These are phyloP conservation scores for Fusarium anthophilum DNA, from an alignment of 2,329 filamentous ascomycete genomes.

Conservation along the genomic window DNA sequence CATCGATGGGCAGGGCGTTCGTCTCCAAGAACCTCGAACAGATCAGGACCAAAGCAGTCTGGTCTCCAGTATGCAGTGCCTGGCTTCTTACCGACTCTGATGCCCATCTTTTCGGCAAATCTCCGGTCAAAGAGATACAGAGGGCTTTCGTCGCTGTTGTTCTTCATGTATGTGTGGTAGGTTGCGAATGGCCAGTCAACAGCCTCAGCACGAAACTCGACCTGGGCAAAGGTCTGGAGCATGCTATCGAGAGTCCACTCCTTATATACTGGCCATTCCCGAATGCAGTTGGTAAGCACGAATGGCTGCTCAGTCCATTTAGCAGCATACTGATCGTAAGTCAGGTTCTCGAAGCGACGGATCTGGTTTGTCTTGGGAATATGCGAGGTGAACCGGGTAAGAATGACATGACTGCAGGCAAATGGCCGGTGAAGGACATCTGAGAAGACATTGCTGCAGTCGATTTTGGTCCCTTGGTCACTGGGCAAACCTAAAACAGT, in stretches of 20 bases:
- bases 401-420: conserved; percentile 80
- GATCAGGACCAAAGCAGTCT: conserved; percentile 84
- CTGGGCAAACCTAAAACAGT: conserved; percentile 72
- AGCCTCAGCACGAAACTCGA: conserved; percentile 86
- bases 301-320: conserved; percentile 86
- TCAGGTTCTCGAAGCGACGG: conserved; percentile 72
- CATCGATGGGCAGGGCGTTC: conserved; percentile 89
- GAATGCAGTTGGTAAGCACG: conserved; percentile 83
- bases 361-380: conserved; percentile 83
- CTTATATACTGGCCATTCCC: conserved; percentile 79
- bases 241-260: conserved; percentile 79
- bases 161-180: conserved; percentile 83
- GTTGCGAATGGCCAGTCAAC: conserved; percentile 90
- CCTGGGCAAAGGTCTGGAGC: conserved; percentile 68
- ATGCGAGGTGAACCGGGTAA: conserved; percentile 71
- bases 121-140: conserved; percentile 90
- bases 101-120: conserved; percentile 86
- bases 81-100: conserved; percentile 66
- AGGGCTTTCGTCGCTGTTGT: conserved; percentile 85
- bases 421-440: conserved; percentile 92
- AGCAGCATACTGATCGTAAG: conserved; percentile 76
- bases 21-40: conserved; percentile 80
- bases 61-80: conserved; percentile 78
- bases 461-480: conserved; percentile 64
- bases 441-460: conserved; percentile 85